These are phyloP conservation scores for Arabidopsis hybrid DNA, from an alignment of 441 rosid species.

Conservation along the genomic window DNA sequence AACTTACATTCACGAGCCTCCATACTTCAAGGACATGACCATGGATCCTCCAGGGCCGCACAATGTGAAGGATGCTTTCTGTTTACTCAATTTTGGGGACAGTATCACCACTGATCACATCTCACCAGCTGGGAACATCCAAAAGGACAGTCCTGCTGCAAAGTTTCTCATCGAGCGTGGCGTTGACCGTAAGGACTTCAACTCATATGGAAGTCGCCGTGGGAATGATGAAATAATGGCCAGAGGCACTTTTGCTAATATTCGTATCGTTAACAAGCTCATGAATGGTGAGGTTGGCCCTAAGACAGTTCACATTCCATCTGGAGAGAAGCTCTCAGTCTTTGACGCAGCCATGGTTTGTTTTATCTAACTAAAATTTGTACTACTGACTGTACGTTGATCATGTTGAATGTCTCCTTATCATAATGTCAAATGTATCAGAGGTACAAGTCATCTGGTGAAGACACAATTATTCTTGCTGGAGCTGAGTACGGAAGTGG, in stretches of 20 bases:
- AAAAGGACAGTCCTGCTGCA: constrained; percentile 97
- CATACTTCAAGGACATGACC: constrained; percentile 96
- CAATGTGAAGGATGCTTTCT: constrained; percentile 94
- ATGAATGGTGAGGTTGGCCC: constrained; percentile 96
- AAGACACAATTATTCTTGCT: constrained; percentile 83
- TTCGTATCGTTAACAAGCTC: constrained; percentile 94
- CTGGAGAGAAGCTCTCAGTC: constrained; percentile 92
- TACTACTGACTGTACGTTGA: not conserved
- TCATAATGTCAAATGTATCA: constrained; percentile 48
- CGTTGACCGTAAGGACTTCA: constrained; percentile 88
- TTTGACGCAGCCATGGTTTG: constrained; percentile 84
- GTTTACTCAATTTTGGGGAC: constrained; percentile 95
- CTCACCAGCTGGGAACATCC: constrained; percentile 98
- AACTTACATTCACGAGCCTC: constrained; percentile 98
- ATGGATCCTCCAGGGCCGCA: constrained; percentile 91
- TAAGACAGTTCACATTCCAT: constrained; percentile 89
- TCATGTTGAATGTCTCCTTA: constrained; percentile 7
- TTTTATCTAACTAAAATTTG: not conserved
- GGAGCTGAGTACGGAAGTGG: constrained; percentile 99
- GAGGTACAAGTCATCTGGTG: constrained; percentile 85
- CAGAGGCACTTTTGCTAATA: constrained; percentile 97
- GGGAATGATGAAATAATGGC: constrained; percentile 98
- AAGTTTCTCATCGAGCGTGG: constrained; percentile 85
- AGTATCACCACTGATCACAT: constrained; percentile 99
- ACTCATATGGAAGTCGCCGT: constrained; percentile 98